A percentile compares a stretch with the other conserved stretches of the same genome.
These are phyloP conservation scores for Triticum monococcum DNA, from an alignment of 176 grass and related monocot genomes.

Conservation along the genomic window DNA sequence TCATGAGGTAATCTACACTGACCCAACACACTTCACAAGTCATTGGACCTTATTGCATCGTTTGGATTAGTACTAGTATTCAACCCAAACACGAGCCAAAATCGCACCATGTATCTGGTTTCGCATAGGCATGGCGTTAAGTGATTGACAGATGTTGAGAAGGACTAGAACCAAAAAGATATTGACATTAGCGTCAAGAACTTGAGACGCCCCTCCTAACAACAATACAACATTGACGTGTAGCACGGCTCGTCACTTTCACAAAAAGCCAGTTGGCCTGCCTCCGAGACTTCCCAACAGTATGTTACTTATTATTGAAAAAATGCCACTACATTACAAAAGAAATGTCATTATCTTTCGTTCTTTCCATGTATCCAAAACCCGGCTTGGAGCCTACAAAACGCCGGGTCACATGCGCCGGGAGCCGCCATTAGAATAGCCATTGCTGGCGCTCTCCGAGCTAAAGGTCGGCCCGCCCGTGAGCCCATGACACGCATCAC, in stretches of 20 bases:
- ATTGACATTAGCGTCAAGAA: not conserved
- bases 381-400: not conserved
- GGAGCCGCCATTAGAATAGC: not conserved
- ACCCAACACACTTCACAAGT: too few relatives aligned
- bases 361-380: not conserved
- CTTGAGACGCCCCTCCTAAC: not conserved
- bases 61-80: too few relatives aligned
- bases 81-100: too few relatives aligned
- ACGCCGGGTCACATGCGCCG: not conserved
- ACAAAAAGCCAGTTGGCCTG: not conserved
- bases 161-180: not conserved
- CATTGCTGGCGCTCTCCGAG: not conserved
- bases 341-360: not conserved
- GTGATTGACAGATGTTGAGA: not conserved
- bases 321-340: not conserved
- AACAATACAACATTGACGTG: not conserved
- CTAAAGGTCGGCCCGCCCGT: not conserved
- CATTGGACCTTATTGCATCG: too few relatives aligned
- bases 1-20: too few relatives aligned
- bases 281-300: not conserved
- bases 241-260: not conserved
- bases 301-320: too few relatives aligned
- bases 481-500: not conserved
- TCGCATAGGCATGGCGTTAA: too few relatives aligned
- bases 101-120: too few relatives aligned